A percentile compares a stretch with the other conserved stretches of the same genome.
Evolutionary conservation across 371 early-diverging fungal genomes (phyloP).

Genomic region (Mucor velutinosus): DNA sequence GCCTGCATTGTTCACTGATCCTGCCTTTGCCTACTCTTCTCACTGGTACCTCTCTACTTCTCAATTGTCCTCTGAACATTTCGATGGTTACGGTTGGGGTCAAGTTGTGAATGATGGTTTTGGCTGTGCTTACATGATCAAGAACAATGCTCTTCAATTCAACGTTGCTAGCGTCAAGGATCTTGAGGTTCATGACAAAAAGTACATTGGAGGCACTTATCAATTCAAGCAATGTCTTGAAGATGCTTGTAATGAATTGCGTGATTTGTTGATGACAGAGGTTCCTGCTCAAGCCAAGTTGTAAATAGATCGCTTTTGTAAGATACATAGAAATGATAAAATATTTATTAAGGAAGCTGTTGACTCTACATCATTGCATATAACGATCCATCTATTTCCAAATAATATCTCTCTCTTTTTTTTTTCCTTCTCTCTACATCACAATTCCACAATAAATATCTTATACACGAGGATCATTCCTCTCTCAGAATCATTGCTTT

Average conservation of each 20-base stretch:
- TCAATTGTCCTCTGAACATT: conserved; percentile 88
- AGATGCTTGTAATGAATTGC: conserved; percentile 76
- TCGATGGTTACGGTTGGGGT: conserved; percentile 95
- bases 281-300: conserved; percentile 51
- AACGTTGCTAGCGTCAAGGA: conserved; percentile 76
- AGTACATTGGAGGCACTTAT: conserved; percentile 45
- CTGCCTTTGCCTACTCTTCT: conserved; percentile 75
- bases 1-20: conserved; percentile 86
- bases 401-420: neutral
- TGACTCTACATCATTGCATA: neutral
- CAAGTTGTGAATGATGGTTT: conserved; percentile 96
- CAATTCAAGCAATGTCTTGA: conserved; percentile 61
- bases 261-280: conserved; percentile 61
- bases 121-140: conserved; percentile 94
- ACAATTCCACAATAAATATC: neutral
- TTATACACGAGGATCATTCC: neutral
- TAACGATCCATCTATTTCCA: neutral
- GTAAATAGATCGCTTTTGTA: conserved; percentile 25
- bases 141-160: conserved; percentile 80
- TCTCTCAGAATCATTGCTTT: neutral
- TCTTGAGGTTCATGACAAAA: conserved; percentile 49
- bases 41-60: conserved; percentile 96
- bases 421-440: neutral
- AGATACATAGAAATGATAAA: neutral
- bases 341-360: neutral